Base-by-base conservation (phyloP, 371 early-diverging fungal genomes). In the Mortierella sp. region DNA sequence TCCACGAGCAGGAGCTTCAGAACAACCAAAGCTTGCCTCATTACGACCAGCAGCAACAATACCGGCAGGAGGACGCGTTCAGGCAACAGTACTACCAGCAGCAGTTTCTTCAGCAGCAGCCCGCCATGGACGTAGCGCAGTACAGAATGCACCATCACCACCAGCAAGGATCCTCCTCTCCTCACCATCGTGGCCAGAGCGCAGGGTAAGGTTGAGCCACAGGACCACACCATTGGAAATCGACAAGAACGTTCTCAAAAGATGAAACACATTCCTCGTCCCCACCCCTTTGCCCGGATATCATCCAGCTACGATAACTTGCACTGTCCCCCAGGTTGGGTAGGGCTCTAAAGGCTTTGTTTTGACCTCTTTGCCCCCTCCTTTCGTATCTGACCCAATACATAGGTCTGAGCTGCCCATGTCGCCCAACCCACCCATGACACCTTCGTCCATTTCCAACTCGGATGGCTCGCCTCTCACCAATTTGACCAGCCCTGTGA, bases 1-100 rank as follows among this genome's bases (percentile, higher is more conserved):
- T 81, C 31, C 81, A 81, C 61, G 85, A 85, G 21, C 44, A 64
- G 46, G 81, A 81, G 26, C 79, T 78, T 6, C 80, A 72, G 28
- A 24, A 73, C 50, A 75, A 78, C 37, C 80, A 80, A n/a, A 73
- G 28, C 40, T 80, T 80, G 46, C 80, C 74, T 6, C 75, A 78
- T 9, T 72, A 72, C 57, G 72, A 83, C 6, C 84, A 80, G 43
- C 80, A 83, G 43, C 72, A 80, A 21, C 84, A 83, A 50, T 78
- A 78, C 67, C 80, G 77, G 24, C 83, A 83, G 57, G 80, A 83
- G 75, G 80, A 83, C 72, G 77, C 73, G n/a, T 83, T 80, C 59
- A 69, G 80, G 34, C 83, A 79, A 48, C 83, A 83, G 50, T 80
- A 83, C 67, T 80, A 83, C 46, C 83, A 83, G 24, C 83, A 83